Percentiles rank a stretch among this genome's conserved stretches.
phyloP scores from a whole-genome alignment of 306 rosid species.

The Castanea crenata region DNA sequence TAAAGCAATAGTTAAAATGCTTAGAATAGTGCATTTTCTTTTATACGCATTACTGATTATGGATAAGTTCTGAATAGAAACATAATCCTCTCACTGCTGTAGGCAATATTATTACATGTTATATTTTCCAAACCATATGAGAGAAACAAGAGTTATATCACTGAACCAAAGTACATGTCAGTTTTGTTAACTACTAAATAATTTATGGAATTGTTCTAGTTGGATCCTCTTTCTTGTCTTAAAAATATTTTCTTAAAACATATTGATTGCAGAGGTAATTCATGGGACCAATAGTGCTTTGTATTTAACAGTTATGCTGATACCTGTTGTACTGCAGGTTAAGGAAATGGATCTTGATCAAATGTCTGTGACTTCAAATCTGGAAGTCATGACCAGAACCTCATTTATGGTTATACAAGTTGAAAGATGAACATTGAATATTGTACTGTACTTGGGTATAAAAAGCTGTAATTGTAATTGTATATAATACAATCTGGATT shows the following conservation, averaged over 20 bases:
- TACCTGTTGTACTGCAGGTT: not conserved
- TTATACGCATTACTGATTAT: not conserved
- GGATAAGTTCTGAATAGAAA: not conserved
- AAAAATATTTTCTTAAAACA: not conserved
- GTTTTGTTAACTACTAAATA: not conserved
- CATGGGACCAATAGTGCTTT: not conserved
- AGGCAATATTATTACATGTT: not conserved
- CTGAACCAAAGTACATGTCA: not conserved
- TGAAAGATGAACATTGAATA: not conserved
- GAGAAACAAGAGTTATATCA: not conserved
- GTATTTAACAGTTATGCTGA: not conserved
- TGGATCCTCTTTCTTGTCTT: not conserved
- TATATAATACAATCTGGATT: not conserved
- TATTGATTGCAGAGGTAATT: not conserved
- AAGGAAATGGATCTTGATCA: not conserved
- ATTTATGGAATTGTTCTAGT: not conserved
- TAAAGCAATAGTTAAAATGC: not conserved
- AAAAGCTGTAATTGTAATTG: not conserved
- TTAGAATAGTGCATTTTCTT: not conserved
- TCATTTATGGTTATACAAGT: not conserved
- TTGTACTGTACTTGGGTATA: not conserved
- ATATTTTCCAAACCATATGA: too few species aligned
- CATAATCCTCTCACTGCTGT: not conserved
- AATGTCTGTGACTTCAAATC: not conserved
- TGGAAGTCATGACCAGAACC: not conserved